Evolutionary conservation across 2,329 filamentous ascomycete species (phyloP).

Genomic region (Zasmidium angulare): DNA sequence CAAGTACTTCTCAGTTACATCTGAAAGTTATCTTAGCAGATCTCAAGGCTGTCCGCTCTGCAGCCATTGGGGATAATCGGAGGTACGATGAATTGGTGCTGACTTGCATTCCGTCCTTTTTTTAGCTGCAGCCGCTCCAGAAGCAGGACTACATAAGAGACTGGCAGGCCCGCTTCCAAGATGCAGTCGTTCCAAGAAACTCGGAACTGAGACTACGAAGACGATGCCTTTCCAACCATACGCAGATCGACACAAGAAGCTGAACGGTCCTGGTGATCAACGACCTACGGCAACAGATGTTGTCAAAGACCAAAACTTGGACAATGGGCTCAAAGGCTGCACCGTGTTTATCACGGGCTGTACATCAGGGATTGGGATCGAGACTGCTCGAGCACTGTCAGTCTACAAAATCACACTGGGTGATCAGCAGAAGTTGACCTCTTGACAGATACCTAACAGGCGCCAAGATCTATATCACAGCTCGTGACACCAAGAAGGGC

Average conservation of each 20-base stretch:
- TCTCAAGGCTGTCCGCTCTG: not conserved
- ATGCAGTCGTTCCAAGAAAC: not conserved
- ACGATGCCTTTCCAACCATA: slow-evolving; percentile 3
- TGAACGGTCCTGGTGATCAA: slow-evolving; percentile 13
- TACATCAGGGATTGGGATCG: slow-evolving; percentile 40
- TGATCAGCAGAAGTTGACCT: not conserved
- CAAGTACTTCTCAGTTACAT: too few species aligned
- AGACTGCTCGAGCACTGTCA: slow-evolving; percentile 41
- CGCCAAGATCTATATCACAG: slow-evolving; percentile 43
- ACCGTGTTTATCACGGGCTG: slow-evolving; percentile 40
- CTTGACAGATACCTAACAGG: slow-evolving; percentile 36
- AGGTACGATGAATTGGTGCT: not conserved
- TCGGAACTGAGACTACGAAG: not conserved
- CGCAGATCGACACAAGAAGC: not conserved
- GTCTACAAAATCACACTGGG: not conserved
- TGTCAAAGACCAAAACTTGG: slow-evolving; percentile 16
- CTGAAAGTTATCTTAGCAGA: too few species aligned
- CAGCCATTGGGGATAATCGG: not conserved
- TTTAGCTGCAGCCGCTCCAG: not conserved
- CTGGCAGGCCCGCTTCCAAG: not conserved
- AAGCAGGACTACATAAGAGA: not conserved
- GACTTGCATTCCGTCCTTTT: not conserved
- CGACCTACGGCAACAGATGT: slow-evolving; percentile 6
- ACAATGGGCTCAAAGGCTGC: slow-evolving; percentile 32
- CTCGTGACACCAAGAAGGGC: slow-evolving; percentile 40